Conservation (phyloP, 2,329 filamentous ascomycete species). For the Cryphonectria radicalis region DNA sequence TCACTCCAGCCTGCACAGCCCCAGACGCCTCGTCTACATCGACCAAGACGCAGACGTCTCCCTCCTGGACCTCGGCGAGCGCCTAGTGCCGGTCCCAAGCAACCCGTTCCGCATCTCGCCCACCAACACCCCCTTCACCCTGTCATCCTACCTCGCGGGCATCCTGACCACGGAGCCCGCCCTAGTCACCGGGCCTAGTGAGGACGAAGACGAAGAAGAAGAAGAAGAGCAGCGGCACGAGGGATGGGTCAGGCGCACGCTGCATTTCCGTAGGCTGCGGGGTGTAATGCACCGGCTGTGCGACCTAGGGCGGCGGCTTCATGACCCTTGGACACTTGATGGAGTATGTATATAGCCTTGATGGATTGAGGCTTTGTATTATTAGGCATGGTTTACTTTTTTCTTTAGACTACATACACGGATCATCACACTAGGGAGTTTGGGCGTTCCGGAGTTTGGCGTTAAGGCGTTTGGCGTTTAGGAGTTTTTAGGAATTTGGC, state of each 20-base stretch:
- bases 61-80: constrained; percentile 9
- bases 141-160: not conserved
- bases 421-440: not conserved
- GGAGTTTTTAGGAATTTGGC: no score
- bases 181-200: not conserved
- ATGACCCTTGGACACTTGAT: not conserved
- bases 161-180: not conserved
- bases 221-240: not conserved
- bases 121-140: not conserved
- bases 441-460: not conserved
- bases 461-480: no score
- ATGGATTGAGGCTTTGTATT: not conserved
- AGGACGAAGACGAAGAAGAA: not conserved
- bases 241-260: not conserved
- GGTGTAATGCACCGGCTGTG: not conserved
- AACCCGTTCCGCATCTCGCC: not conserved
- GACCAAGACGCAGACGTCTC: not conserved
- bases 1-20: not conserved
- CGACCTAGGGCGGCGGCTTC: not conserved
- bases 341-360: no score
- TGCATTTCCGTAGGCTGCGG: not conserved
- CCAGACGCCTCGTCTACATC: not conserved
- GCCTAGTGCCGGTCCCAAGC: not conserved
- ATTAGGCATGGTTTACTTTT: not conserved
- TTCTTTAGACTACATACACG: not conserved